Conservation (phyloP, 2,329 filamentous ascomycete genomes). For the Verticillium albo-atrum region DNA sequence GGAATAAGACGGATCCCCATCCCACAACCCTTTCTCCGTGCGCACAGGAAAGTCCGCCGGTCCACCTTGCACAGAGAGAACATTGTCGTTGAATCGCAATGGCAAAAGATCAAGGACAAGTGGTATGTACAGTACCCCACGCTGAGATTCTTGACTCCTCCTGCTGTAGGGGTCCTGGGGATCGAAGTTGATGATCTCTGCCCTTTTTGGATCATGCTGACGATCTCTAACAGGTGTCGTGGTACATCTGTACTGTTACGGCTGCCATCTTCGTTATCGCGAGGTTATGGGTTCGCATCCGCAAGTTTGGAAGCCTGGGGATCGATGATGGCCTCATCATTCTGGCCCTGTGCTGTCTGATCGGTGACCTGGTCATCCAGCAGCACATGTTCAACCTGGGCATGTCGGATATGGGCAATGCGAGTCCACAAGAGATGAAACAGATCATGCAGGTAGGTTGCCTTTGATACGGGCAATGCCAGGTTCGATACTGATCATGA, state of each 20-base stretch:
- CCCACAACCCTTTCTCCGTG: conserved; percentile 1
- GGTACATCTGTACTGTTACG: conserved; percentile 14
- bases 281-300: conserved; percentile 22
- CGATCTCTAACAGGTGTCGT: conserved; percentile 8
- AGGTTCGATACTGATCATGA: no score
- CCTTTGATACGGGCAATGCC: neutral
- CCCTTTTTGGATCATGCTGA: neutral
- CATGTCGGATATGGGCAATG: conserved; percentile 18
- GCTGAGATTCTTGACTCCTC: neutral
- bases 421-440: conserved; percentile 16
- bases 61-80: neutral
- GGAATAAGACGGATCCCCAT: conserved; percentile 6
- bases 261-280: conserved; percentile 20
- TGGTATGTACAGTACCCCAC: conserved; percentile 2
- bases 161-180: neutral
- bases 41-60: neutral
- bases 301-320: conserved; percentile 19
- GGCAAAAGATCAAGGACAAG: conserved; percentile 7
- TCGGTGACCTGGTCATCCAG: conserved; percentile 24
- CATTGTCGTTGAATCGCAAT: neutral
- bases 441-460: conserved; percentile 18
- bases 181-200: neutral
- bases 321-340: conserved; percentile 25
- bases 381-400: conserved; percentile 19
- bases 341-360: conserved; percentile 22